A percentile compares a stretch with the other conserved stretches of the same genome.
These are phyloP conservation scores for Magnolia changhungtana DNA, from an alignment of 164 flowering plant genomes.

Conservation along the genomic window DNA sequence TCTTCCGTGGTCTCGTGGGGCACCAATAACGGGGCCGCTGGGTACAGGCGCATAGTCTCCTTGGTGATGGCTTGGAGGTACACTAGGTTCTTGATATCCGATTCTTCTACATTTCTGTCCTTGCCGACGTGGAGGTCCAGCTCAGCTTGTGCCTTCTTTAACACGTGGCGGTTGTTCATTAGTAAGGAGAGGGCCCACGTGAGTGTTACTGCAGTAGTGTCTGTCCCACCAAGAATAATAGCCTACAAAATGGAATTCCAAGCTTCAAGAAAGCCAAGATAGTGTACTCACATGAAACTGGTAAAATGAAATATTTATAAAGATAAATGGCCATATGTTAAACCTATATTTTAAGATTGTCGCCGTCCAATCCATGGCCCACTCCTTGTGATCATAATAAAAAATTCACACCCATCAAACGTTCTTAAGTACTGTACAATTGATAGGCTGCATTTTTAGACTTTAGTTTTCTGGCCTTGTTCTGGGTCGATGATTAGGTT, in stretches of 20 bases:
- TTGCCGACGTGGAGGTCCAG: constrained; percentile 2
- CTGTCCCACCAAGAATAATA: not conserved
- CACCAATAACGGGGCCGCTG: not conserved
- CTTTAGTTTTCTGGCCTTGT: too few species aligned
- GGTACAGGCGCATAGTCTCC: constrained; percentile 7
- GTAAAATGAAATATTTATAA: too few species aligned
- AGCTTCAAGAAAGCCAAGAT: not conserved
- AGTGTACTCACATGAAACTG: too few species aligned
- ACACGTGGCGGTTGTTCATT: not conserved
- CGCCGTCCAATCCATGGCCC: too few species aligned
- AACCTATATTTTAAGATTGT: too few species aligned
- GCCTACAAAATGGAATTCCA: not conserved
- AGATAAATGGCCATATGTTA: too few species aligned
- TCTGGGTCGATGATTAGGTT: too few species aligned
- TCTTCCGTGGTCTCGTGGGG: not conserved
- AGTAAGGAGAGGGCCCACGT: constrained; percentile 4
- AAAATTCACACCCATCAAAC: too few species aligned
- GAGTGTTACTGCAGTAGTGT: not conserved
- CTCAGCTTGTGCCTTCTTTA: constrained; percentile 4
- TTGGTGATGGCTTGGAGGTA: not conserved
- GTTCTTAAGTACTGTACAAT: too few species aligned
- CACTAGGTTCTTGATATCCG: not conserved
- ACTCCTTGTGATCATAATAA: too few species aligned
- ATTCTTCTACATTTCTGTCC: constrained; percentile 5
- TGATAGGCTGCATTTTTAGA: too few species aligned